Conservation (phyloP, 208 protist species). For the Balamuthia mandrillaris region DNA sequence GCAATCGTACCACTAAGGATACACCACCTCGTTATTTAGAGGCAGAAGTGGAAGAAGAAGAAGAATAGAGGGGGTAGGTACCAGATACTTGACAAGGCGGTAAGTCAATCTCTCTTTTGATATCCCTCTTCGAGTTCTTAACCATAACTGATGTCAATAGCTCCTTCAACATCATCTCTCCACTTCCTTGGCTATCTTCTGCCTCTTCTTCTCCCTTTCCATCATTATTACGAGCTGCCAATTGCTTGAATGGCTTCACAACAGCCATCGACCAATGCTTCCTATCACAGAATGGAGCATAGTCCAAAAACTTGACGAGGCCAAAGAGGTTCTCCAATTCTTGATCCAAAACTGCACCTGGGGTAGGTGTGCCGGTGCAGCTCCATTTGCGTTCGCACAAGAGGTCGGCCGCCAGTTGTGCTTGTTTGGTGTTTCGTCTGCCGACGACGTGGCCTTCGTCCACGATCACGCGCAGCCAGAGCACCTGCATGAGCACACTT, state of each 20-base stretch:
- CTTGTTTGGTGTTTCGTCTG: slow-evolving; percentile 37
- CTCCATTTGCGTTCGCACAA: slow-evolving; percentile 39
- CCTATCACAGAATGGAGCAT: slow-evolving; percentile 11
- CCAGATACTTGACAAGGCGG: background rate
- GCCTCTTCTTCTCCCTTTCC: no score
- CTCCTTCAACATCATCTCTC: background rate
- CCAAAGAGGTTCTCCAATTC: slow-evolving; percentile 43
- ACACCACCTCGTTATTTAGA: background rate
- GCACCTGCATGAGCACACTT: slow-evolving; percentile 32
- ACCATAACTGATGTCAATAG: slow-evolving; percentile 15
- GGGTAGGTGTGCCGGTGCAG: slow-evolving; percentile 53
- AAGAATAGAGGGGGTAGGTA: background rate
- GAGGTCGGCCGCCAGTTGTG: background rate
- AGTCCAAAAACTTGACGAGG: slow-evolving; percentile 30
- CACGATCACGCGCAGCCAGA: slow-evolving; percentile 57
- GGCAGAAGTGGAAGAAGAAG: background rate
- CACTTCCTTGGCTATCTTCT: background rate
- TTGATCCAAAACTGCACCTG: background rate
- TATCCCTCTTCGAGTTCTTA: background rate
- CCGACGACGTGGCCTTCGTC: slow-evolving; percentile 59
- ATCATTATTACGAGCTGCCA: no score
- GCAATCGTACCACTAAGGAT: background rate
- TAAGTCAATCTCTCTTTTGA: background rate
- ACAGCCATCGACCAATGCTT: background rate
- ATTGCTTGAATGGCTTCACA: slow-evolving; percentile 9